A percentile compares a stretch with the other conserved stretches of the same genome.
Evolutionary conservation across 225 moss, liverwort and hornwort genomes (phyloP).

Genomic region (Antitrichia curtipendula): DNA sequence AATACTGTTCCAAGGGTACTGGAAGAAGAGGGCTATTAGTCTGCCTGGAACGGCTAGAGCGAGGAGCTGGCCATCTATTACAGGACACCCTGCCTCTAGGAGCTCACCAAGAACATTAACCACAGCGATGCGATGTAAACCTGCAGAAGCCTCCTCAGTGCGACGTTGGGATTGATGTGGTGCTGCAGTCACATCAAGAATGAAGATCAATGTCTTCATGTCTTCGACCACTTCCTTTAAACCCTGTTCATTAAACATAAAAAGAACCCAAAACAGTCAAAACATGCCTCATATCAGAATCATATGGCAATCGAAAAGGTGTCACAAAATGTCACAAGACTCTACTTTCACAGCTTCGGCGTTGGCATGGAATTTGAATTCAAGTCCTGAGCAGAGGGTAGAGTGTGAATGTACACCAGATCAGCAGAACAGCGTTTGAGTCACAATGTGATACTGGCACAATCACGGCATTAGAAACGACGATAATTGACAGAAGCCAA

Average conservation of each 20-base stretch:
- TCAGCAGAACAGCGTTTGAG: not conserved
- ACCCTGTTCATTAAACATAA: slow-evolving; percentile 40
- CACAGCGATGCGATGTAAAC: slow-evolving; percentile 75
- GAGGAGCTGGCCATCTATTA: slow-evolving; percentile 53
- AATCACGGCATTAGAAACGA: not conserved
- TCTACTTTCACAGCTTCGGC: not conserved
- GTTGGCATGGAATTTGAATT: not conserved
- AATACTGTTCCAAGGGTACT: slow-evolving; percentile 87
- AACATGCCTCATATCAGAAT: not conserved
- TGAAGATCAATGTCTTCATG: slow-evolving; percentile 36
- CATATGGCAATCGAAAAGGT: not conserved
- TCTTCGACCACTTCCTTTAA: slow-evolving; percentile 54
- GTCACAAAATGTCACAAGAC: not conserved
- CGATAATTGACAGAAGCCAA: not conserved
- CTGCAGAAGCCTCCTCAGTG: slow-evolving; percentile 51
- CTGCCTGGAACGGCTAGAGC: slow-evolving; percentile 45
- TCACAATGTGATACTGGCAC: not conserved
- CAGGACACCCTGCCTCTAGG: slow-evolving; percentile 59
- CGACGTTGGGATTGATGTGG: slow-evolving; percentile 46
- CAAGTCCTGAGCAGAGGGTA: not conserved
- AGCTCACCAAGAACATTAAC: slow-evolving; percentile 63
- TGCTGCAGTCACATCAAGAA: slow-evolving; percentile 58
- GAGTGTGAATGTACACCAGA: not conserved
- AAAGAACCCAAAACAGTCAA: not conserved
- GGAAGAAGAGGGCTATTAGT: slow-evolving; percentile 59